Evolutionary conservation across 345 rosid species (phyloP).

Genomic region (Eucalyptus tenuipes): DNA sequence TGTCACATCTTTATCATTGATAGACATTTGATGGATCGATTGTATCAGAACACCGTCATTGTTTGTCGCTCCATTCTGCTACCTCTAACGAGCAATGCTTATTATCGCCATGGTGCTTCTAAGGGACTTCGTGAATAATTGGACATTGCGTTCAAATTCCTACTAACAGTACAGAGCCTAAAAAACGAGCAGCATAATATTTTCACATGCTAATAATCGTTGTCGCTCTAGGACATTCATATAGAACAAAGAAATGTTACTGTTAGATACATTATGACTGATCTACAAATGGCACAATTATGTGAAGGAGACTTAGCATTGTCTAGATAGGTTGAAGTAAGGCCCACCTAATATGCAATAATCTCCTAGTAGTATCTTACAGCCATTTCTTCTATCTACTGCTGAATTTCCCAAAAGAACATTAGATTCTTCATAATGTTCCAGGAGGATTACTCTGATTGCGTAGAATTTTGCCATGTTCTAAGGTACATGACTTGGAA

Average conservation of each 20-base stretch:
- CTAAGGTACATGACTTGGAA: background rate
- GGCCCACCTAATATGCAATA: background rate
- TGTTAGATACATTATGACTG: background rate
- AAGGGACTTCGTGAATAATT: background rate
- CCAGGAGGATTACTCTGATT: background rate
- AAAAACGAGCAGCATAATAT: background rate
- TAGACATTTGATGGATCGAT: background rate
- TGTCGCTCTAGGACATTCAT: background rate
- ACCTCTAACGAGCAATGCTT: background rate
- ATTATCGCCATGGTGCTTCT: background rate
- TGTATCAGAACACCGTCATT: background rate
- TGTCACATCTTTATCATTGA: background rate
- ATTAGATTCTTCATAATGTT: background rate
- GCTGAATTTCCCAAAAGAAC: background rate
- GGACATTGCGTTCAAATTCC: background rate
- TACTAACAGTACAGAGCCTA: background rate
- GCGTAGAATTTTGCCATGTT: background rate
- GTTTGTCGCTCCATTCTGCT: background rate
- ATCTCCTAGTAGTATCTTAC: background rate
- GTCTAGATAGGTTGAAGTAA: background rate
- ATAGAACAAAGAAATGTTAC: background rate
- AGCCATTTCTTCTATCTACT: background rate
- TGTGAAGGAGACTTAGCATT: background rate
- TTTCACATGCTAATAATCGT: background rate
- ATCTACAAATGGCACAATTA: background rate